Evolutionary conservation across 225 moss, liverwort and hornwort genomes (phyloP).

Genomic region (Lunularia cruciata): DNA sequence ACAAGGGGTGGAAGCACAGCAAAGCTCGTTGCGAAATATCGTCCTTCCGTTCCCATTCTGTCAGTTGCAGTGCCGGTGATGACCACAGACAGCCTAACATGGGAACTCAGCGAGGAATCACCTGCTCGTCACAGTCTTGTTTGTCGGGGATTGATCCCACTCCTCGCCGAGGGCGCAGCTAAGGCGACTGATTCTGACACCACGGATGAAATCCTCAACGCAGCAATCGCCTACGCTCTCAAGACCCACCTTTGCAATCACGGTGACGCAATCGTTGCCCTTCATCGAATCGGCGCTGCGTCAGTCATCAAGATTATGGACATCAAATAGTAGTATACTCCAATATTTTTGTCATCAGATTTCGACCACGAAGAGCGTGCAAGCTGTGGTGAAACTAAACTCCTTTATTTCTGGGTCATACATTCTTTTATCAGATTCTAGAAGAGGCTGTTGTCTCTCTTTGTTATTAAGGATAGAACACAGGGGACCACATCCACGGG

Average conservation of each 20-base stretch:
- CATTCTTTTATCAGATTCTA: slow-evolving; percentile 16
- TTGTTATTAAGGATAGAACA: slow-evolving; percentile 7
- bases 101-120: slow-evolving; percentile 71
- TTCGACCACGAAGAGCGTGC: slow-evolving; percentile 15
- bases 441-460: slow-evolving; percentile 4
- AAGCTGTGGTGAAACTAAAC: background rate
- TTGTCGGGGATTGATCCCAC: slow-evolving; percentile 62
- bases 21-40: slow-evolving; percentile 79
- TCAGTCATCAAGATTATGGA: slow-evolving; percentile 72
- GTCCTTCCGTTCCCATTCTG: slow-evolving; percentile 65
- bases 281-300: slow-evolving; percentile 65
- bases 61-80: slow-evolving; percentile 71
- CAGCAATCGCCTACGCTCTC: slow-evolving; percentile 54
- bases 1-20: slow-evolving; percentile 82
- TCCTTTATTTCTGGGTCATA: slow-evolving; percentile 18
- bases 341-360: slow-evolving; percentile 13
- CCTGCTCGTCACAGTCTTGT: slow-evolving; percentile 70
- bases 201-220: slow-evolving; percentile 62
- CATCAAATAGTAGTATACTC: slow-evolving; percentile 39
- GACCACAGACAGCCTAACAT: slow-evolving; percentile 75
- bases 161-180: slow-evolving; percentile 62
- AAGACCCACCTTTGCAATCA: slow-evolving; percentile 48
- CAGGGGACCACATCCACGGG: background rate
- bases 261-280: slow-evolving; percentile 63
- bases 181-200: slow-evolving; percentile 75